Conservation (phyloP, 768 basidiomycete genomes). For the Rhodocollybia butyracea region DNA sequence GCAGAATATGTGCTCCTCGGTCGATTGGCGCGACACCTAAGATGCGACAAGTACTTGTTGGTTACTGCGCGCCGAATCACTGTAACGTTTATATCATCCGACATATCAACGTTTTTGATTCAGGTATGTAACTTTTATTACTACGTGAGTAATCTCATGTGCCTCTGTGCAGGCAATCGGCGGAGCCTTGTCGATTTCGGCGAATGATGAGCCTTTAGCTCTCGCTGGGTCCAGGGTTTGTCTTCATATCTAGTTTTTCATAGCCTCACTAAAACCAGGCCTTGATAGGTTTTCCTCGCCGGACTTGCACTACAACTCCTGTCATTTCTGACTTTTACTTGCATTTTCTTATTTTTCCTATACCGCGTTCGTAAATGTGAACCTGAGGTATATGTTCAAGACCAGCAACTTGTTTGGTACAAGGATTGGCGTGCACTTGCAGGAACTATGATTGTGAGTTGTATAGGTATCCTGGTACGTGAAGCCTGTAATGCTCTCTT, state of each 20-base stretch:
- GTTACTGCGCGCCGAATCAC: conserved; percentile 38
- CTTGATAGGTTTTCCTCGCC: conserved; percentile 47
- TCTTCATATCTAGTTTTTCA: conserved; percentile 2
- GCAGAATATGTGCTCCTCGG: conserved; percentile 53
- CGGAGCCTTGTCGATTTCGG: conserved; percentile 30
- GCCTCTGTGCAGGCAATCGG: conserved; percentile 26
- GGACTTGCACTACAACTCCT: conserved; percentile 54
- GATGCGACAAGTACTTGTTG: conserved; percentile 35
- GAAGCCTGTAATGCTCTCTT: not conserved
- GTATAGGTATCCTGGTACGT: conserved; percentile 60
- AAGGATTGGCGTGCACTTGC: conserved; percentile 60
- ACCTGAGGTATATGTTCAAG: conserved; percentile 36
- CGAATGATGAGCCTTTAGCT: conserved; percentile 13
- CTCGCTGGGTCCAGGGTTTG: conserved; percentile 24
- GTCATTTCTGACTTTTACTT: conserved; percentile 49
- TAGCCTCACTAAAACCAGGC: not conserved
- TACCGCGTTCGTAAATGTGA: conserved; percentile 41
- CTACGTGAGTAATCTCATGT: not conserved
- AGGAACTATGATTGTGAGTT: conserved; percentile 48
- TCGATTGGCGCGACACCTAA: conserved; percentile 39
- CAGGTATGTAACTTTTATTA: conserved; percentile 29
- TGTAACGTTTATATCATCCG: conserved; percentile 46
- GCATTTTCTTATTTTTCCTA: conserved; percentile 45
- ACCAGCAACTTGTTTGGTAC: conserved; percentile 40
- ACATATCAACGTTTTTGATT: conserved; percentile 50